Percentiles rank a stretch among this genome's conserved stretches.
Evolutionary conservation across 257 asterid species (phyloP).

Genomic region (Solanum corneliomulleri): DNA sequence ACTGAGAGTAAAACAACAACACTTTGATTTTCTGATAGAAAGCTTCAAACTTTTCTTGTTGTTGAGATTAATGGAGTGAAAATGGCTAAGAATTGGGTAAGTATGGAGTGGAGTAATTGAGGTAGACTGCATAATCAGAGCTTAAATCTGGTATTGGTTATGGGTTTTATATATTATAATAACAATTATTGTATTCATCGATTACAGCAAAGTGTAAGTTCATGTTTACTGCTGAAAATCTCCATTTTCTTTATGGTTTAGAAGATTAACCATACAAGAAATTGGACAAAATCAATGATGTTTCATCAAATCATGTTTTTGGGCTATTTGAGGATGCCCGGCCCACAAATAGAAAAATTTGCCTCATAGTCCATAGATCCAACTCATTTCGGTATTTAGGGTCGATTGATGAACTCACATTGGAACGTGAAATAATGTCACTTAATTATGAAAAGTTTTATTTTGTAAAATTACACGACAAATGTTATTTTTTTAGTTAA

Average conservation of each 20-base stretch:
- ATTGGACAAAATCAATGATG: background rate
- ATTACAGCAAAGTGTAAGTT: background rate
- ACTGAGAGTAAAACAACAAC: constrained; percentile 20
- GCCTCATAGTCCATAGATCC: background rate
- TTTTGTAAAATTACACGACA: background rate
- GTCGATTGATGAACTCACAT: background rate
- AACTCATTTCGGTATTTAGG: background rate
- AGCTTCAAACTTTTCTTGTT: background rate
- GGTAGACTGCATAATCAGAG: constrained; percentile 46
- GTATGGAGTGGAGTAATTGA: constrained; percentile 40
- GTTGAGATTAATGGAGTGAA: constrained; percentile 19
- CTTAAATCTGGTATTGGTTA: background rate
- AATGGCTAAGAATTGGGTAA: constrained; percentile 43
- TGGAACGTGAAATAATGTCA: background rate
- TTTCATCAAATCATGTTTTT: background rate
- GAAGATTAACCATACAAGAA: background rate
- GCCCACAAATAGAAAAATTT: background rate
- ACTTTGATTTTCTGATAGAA: constrained; percentile 3
- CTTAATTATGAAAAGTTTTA: no score
- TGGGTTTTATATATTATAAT: background rate
- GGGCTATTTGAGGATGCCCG: background rate
- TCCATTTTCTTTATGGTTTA: background rate
- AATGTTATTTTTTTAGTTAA: background rate
- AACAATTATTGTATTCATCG: background rate
- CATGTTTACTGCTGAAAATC: background rate